Conservation (phyloP, 2,329 filamentous ascomycete genomes). For the Aspergillus pseudoviridinutans region DNA sequence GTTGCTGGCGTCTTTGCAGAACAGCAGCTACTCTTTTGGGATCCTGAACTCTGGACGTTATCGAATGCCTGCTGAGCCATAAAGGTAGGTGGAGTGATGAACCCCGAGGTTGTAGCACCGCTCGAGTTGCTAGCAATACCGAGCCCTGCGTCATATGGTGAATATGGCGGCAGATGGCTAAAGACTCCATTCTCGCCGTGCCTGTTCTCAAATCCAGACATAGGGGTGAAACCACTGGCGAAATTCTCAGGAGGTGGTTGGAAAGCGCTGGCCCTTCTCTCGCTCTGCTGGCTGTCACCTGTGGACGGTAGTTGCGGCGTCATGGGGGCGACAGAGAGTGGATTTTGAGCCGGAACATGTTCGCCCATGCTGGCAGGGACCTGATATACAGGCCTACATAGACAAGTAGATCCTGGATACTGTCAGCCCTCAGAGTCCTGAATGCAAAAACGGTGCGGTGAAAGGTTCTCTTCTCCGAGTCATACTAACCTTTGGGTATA, state of each 20-base stretch:
- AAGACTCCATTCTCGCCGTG: conserved; percentile 16
- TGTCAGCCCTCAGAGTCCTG: background rate
- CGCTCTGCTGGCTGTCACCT: conserved; percentile 34
- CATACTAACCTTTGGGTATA: conserved; percentile 39
- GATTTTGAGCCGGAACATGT: conserved; percentile 12
- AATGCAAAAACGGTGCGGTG: background rate
- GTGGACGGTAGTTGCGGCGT: conserved; percentile 20
- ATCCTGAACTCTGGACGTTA: background rate
- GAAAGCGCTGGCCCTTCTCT: conserved; percentile 29
- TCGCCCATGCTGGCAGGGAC: conserved; percentile 27
- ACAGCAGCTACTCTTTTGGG: conserved; percentile 21
- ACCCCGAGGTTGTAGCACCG: background rate
- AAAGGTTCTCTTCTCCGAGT: background rate
- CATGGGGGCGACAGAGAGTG: conserved; percentile 12
- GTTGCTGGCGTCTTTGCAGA: conserved; percentile 17
- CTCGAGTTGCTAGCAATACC: conserved; percentile 1
- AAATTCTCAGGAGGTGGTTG: conserved; percentile 33
- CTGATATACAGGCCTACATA: conserved; percentile 41
- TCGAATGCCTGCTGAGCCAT: background rate
- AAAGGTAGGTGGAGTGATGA: background rate
- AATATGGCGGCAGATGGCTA: conserved; percentile 9
- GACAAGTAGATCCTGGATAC: conserved; percentile 34
- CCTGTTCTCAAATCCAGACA: conserved; percentile 21
- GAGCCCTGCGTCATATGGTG: conserved; percentile 4
- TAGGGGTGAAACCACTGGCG: conserved; percentile 29